Evolutionary conservation across 2,329 filamentous ascomycete species (phyloP).

Genomic region (Neodidymelliopsis sp.): DNA sequence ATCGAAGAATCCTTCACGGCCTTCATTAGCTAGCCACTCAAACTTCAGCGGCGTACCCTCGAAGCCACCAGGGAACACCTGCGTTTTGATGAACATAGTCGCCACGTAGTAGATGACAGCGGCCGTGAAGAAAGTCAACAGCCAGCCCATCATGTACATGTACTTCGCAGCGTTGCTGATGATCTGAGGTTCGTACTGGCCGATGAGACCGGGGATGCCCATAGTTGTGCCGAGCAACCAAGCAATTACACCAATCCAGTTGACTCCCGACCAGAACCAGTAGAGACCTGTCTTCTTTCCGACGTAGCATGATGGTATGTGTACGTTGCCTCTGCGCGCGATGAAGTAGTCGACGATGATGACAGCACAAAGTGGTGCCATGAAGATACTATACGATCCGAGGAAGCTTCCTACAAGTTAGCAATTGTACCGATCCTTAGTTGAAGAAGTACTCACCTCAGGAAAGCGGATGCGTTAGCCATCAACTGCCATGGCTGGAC

Average conservation of each 20-base stretch:
- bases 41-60: slow-evolving; percentile 23
- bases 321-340: slow-evolving; percentile 51
- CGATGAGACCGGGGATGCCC: slow-evolving; percentile 44
- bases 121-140: slow-evolving; percentile 42
- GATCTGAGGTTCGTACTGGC: slow-evolving; percentile 41
- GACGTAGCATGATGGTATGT: slow-evolving; percentile 51
- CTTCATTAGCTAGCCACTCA: slow-evolving; percentile 37
- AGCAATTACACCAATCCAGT: slow-evolving; percentile 42
- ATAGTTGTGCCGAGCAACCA: slow-evolving; percentile 43
- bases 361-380: slow-evolving; percentile 50
- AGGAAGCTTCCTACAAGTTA: slow-evolving; percentile 47
- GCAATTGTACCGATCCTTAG: not conserved
- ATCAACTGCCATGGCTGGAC: slow-evolving; percentile 56
- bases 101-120: slow-evolving; percentile 37
- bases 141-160: slow-evolving; percentile 49
- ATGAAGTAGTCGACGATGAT: slow-evolving; percentile 53
- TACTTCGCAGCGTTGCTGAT: slow-evolving; percentile 42
- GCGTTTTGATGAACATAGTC: slow-evolving; percentile 26
- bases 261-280: slow-evolving; percentile 44
- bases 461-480: slow-evolving; percentile 50
- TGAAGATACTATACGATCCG: slow-evolving; percentile 52
- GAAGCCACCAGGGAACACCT: slow-evolving; percentile 28
- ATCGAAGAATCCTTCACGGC: slow-evolving; percentile 40
- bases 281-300: slow-evolving; percentile 32
- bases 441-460: slow-evolving; percentile 25